Percentiles rank a stretch among this genome's conserved stretches.
phyloP scores from a whole-genome alignment of 2,329 filamentous ascomycete species.

The Botrytis galanthina region DNA sequence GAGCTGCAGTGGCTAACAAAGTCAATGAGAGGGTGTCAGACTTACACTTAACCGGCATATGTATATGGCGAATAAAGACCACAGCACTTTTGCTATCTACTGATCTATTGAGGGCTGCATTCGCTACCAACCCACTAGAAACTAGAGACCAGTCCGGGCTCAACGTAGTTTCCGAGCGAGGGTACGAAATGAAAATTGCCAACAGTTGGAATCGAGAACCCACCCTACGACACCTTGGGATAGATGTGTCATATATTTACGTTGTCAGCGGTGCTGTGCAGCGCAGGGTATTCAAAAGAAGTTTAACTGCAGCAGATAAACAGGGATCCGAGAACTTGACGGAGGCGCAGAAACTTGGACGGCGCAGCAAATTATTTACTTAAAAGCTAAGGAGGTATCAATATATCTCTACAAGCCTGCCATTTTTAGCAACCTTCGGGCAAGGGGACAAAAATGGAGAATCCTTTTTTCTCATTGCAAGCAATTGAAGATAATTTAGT shows the following conservation, averaged over 20 bases:
- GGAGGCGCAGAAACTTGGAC: background rate
- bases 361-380: background rate
- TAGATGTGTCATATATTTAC: background rate
- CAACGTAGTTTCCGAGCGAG: background rate
- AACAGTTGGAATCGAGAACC: background rate
- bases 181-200: background rate
- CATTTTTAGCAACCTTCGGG: background rate
- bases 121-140: background rate
- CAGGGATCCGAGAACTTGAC: background rate
- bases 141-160: background rate
- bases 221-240: background rate
- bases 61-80: background rate
- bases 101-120: background rate
- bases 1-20: background rate
- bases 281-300: background rate
- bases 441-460: background rate
- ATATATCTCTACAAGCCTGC: background rate
- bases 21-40: background rate
- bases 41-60: background rate
- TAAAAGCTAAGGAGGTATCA: background rate
- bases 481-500: background rate
- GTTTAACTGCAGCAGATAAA: background rate
- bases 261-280: background rate
- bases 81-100: background rate
- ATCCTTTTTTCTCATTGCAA: background rate